Base-by-base conservation (phyloP, 2,329 filamentous ascomycete species). In the Botryosphaeria dothidea region DNA sequence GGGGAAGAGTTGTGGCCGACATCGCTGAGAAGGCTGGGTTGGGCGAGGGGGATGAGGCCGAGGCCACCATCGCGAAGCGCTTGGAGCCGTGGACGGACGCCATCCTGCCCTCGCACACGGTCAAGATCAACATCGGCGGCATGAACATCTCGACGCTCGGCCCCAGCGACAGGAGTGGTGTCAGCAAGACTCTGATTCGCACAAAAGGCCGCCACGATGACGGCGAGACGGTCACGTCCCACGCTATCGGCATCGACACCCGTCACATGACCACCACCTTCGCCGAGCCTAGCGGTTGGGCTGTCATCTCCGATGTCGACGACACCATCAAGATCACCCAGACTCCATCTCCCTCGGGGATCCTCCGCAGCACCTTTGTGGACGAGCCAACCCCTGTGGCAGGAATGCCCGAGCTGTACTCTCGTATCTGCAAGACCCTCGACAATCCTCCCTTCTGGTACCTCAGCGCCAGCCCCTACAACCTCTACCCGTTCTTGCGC, bases 281-380 rank as follows among this genome's bases (percentile, higher is more conserved):
- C 72, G 91, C 91, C 0, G 88, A 87, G 19, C 86, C 90, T 0
- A 87, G 90, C 54, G 93, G 94, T 7, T 97, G 93, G 93, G 87
- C 87, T 13, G 80, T 98, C 13, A 88, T 97, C 68, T 94, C 91
- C 43, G 94, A 98, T 71, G 87, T 98, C 69, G 95, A 98, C 74
- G 94, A 98, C 78, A 97, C 93, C 0, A 96, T 98, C 82, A 97
- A 98, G 78, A 82, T 93, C 69, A 97, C 94, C 0, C 84, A 91
- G 75, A 97, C 94, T 0, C 87, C 89, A 48, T 90, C 92, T 57
- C 89, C 92, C 0, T 84, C 90, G 7, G 92, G 92, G 2, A 94
- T 97, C 71, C 81, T 98, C 4, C 85, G 87, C 52, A 90, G 90
- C 60, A 98, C 94, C 0, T 97, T 98, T 72, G 86, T 91, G 52